Evolutionary conservation across 1,284 basidiomycete species (phyloP), one percentile per base, ranked within the genome.

Genomic region (Bjerkandera adusta): DNA sequence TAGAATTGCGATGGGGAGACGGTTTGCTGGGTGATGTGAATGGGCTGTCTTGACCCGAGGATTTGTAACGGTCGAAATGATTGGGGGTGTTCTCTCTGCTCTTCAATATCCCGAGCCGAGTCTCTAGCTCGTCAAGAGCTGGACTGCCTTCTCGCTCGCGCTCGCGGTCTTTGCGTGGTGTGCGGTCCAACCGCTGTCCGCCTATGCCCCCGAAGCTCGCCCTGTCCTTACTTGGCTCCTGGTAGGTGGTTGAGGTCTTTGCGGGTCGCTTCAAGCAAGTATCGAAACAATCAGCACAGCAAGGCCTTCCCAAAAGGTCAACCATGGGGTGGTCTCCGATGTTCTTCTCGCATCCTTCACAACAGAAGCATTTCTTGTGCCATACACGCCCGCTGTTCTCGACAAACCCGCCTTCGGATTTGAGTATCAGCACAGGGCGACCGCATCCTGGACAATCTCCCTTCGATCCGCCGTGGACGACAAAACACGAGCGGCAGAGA

Each of bases 301-400:
- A 85, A 5, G 88, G 89, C 32, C 78, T 74, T 12, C 89, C 89
- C 12, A 88, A 67, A n/a, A 91, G 67, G 63, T 91, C 89, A 20
- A 90, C 82, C 77, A 89, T 82, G 0, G 89, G 89, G 4, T 68
- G 68, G 53, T 84, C 75, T 11, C 85, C 82, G 25, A 91, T 82
- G 52, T 81, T 76, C 66, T 78, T 85, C 60, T 70, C 75, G 59
- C 88, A 91, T 3, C 79, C 82, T 16, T 76, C 70, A 57, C 87
- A 90, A 50, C 71, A 73, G 67, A 90, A 91, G 62, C 88, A 91
- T 33, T 69, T 75, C 63, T 83, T 87, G 60, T 91, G 88, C 87
- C 87, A 91, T 49, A 82, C 77, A 35, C 74, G 73, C 36, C 77
- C 79, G 5, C 76, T 74, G 11, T 79, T 79, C 57, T 89, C 81